Evolutionary conservation across 1,284 basidiomycete species (phyloP).

Genomic region (Austroboletus novae-zelandiae): DNA sequence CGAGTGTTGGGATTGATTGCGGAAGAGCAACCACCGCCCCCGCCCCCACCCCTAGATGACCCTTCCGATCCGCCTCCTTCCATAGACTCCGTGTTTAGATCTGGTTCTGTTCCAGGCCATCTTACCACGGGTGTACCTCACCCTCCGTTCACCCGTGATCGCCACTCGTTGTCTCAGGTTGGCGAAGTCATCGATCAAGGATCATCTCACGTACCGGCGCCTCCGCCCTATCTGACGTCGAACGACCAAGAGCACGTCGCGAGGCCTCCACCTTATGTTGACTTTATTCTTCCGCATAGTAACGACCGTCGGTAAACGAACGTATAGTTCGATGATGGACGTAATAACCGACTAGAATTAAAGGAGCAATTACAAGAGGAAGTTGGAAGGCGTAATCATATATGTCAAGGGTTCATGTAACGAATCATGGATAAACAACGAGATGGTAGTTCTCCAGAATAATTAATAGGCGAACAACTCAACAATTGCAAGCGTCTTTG

Average conservation of each 20-base stretch:
- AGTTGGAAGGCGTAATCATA: conserved; percentile 20
- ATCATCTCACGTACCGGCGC: conserved; percentile 45
- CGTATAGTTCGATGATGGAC: not conserved
- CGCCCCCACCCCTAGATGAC: conserved; percentile 80
- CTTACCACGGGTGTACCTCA: conserved; percentile 35
- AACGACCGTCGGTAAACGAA: conserved; percentile 9
- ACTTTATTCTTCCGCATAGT: conserved; percentile 32
- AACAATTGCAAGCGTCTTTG: conserved; percentile 82
- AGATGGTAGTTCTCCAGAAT: conserved; percentile 18
- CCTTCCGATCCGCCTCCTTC: conserved; percentile 80
- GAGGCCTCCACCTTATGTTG: conserved; percentile 43
- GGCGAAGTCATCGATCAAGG: conserved; percentile 33
- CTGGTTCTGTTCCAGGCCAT: conserved; percentile 42
- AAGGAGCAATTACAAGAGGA: conserved; percentile 29
- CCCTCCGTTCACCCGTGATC: conserved; percentile 33
- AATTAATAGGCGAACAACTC: conserved; percentile 25
- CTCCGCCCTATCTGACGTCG: conserved; percentile 45
- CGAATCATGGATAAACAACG: conserved; percentile 21
- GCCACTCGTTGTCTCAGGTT: conserved; percentile 22
- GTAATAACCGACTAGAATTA: conserved; percentile 24
- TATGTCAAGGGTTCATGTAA: conserved; percentile 22
- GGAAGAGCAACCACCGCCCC: conserved; percentile 60
- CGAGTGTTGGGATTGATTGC: conserved; percentile 58
- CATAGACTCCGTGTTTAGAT: conserved; percentile 75
- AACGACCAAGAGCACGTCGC: conserved; percentile 38